A percentile compares a stretch with the other conserved stretches of the same genome.
These are phyloP conservation scores for Leucogyrophana mollusca DNA, from an alignment of 768 basidiomycete species.

Conservation along the genomic window DNA sequence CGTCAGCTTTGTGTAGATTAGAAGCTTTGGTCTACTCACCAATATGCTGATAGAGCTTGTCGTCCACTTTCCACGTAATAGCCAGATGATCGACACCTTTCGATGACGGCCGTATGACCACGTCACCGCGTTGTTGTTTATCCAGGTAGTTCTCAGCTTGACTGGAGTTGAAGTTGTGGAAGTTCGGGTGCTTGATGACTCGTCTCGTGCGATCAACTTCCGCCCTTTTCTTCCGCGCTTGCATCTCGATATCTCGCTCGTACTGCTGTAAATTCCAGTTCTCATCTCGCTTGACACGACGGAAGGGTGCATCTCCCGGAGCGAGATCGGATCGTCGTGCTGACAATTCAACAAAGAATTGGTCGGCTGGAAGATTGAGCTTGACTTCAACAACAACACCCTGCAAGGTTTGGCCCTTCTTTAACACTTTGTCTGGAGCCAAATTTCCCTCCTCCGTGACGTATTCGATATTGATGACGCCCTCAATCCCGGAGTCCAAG, in stretches of 20 bases:
- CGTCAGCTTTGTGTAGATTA: too few species aligned
- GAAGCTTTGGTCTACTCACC: conserved; percentile 59
- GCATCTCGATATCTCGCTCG: conserved; percentile 68
- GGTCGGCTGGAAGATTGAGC: conserved; percentile 56
- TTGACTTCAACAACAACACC: conserved; percentile 77
- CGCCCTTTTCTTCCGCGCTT: conserved; percentile 80
- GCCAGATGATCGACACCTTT: conserved; percentile 92
- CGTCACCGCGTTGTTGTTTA: conserved; percentile 91
- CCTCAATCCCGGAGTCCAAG: conserved; percentile 94
- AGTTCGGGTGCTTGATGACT: conserved; percentile 96
- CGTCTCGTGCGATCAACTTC: conserved; percentile 78
- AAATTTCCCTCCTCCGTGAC: conserved; percentile 48
- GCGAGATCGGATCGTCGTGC: conserved; percentile 59
- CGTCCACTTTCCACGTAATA: conserved; percentile 98
- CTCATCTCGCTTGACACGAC: conserved; percentile 57
- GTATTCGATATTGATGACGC: conserved; percentile 60
- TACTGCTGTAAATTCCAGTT: conserved; percentile 65
- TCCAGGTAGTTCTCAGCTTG: conserved; percentile 90
- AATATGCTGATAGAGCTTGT: conserved; percentile 94
- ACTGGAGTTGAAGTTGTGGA: conserved; percentile 89
- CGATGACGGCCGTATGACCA: conserved; percentile 94
- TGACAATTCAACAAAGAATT: conserved; percentile 74
- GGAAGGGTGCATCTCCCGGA: conserved; percentile 61
- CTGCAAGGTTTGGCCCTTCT: conserved; percentile 77
- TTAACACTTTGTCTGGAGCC: conserved; percentile 48